Conservation (phyloP, 257 asterid genomes). For the Buddleja alternifolia region DNA sequence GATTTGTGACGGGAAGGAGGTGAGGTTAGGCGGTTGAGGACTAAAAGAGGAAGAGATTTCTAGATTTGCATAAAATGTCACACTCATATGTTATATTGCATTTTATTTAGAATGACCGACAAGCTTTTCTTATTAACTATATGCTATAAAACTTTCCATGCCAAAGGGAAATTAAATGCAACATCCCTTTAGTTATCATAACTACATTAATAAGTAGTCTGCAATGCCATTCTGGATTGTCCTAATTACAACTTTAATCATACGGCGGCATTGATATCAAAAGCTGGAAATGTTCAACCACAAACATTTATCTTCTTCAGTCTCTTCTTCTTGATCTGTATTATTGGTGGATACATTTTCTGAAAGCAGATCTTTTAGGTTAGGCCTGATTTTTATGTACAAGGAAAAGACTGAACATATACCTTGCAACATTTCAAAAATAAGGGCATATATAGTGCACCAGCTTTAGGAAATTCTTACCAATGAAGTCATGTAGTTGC, state of each 20-base stretch:
- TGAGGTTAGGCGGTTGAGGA: too few species aligned
- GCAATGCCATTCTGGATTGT: not conserved
- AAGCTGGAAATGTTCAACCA: not conserved
- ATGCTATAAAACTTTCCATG: not conserved
- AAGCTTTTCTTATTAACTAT: conserved; percentile 3
- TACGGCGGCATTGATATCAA: not conserved
- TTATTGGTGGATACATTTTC: not conserved
- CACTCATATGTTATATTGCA: not conserved
- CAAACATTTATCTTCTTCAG: not conserved
- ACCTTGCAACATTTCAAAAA: conserved; percentile 18
- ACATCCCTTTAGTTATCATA: not conserved
- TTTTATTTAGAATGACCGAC: not conserved
- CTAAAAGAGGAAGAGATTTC: not conserved
- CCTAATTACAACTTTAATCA: not conserved
- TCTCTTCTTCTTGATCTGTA: not conserved
- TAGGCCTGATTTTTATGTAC: not conserved
- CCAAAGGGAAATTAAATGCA: not conserved
- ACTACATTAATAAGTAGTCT: not conserved
- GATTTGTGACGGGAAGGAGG: too few species aligned
- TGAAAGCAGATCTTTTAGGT: conserved; percentile 17
- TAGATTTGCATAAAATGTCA: not conserved
- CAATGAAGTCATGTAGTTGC: conserved; percentile 80
- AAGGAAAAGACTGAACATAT: not conserved
- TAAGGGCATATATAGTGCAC: conserved; percentile 11
- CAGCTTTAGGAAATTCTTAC: conserved; percentile 45